Percentiles rank a stretch among this genome's conserved stretches.
Evolutionary conservation across 495 filamentous ascomycete genomes (phyloP).

Genomic region (Thermothielavioides terrestris): DNA sequence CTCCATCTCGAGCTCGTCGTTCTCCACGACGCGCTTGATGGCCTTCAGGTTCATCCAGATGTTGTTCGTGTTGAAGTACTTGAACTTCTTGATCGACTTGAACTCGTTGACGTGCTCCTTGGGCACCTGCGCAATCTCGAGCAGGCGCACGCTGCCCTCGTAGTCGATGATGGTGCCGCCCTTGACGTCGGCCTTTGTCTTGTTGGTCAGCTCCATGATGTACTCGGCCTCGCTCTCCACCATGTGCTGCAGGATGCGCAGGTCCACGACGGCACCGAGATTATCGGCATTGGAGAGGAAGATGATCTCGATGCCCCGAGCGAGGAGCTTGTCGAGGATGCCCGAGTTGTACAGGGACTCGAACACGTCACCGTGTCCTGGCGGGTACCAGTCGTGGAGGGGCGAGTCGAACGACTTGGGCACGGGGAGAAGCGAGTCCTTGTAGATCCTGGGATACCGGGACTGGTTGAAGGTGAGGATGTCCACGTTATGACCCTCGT

Average conservation of each 20-base stretch:
- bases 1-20: slow-evolving; percentile 98
- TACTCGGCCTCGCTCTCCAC: slow-evolving; percentile 91
- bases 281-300: slow-evolving; percentile 99
- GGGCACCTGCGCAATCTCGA: slow-evolving; percentile 99
- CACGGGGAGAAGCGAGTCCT: slow-evolving; percentile 94
- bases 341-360: slow-evolving; percentile 99
- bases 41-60: slow-evolving; percentile 98
- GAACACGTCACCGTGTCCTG: slow-evolving; percentile 98
- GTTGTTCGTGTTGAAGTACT: slow-evolving; percentile 99
- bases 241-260: slow-evolving; percentile 98
- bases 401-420: slow-evolving; percentile 82
- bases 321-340: slow-evolving; percentile 90
- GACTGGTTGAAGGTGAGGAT: slow-evolving; percentile 99
- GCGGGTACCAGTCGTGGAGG: slow-evolving; percentile 97
- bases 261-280: slow-evolving; percentile 92
- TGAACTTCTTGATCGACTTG: slow-evolving; percentile 99
- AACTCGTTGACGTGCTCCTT: slow-evolving; percentile 99
- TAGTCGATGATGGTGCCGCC: slow-evolving; percentile 99
- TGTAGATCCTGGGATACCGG: slow-evolving; percentile 90
- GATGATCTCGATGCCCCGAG: slow-evolving; percentile 90
- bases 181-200: slow-evolving; percentile 99
- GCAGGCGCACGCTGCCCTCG: slow-evolving; percentile 87
- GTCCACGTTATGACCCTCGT: slow-evolving; percentile 99
- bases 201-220: slow-evolving; percentile 99
- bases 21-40: slow-evolving; percentile 97